Evolutionary conservation across 2,329 filamentous ascomycete species (phyloP).

Genomic region (Ciborinia camelliae): DNA sequence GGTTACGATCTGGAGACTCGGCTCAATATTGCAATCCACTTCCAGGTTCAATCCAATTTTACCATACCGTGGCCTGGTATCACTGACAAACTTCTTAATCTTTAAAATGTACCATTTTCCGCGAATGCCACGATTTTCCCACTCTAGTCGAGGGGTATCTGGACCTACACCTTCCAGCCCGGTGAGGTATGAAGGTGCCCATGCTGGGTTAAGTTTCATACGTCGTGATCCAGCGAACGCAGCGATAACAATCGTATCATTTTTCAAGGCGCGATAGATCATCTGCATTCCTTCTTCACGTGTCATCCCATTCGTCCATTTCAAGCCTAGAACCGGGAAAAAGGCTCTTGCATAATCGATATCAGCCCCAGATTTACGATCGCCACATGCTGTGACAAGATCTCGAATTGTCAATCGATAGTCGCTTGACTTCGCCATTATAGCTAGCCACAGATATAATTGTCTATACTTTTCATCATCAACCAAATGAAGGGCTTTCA

Average conservation of each 20-base stretch:
- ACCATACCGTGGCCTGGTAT: neutral
- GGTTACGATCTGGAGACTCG: neutral
- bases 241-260: neutral
- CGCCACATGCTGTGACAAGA: constrained; percentile 15
- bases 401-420: constrained; percentile 19
- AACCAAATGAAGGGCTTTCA: neutral
- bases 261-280: neutral
- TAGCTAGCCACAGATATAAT: neutral
- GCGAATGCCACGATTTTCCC: neutral
- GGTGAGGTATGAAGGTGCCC: constrained; percentile 4
- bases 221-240: neutral
- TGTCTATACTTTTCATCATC: neutral
- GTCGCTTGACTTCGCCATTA: constrained; percentile 3
- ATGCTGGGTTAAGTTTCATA: neutral
- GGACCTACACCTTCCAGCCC: neutral
- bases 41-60: constrained; percentile 9
- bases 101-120: constrained; percentile 4
- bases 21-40: neutral
- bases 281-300: constrained; percentile 23
- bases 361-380: constrained; percentile 18
- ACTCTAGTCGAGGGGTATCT: neutral
- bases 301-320: constrained; percentile 23
- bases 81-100: neutral
- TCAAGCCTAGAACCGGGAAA: constrained; percentile 22
- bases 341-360: constrained; percentile 28